Evolutionary conservation across 2,329 filamentous ascomycete genomes (phyloP).

Genomic region (Fusarium nematophilum): DNA sequence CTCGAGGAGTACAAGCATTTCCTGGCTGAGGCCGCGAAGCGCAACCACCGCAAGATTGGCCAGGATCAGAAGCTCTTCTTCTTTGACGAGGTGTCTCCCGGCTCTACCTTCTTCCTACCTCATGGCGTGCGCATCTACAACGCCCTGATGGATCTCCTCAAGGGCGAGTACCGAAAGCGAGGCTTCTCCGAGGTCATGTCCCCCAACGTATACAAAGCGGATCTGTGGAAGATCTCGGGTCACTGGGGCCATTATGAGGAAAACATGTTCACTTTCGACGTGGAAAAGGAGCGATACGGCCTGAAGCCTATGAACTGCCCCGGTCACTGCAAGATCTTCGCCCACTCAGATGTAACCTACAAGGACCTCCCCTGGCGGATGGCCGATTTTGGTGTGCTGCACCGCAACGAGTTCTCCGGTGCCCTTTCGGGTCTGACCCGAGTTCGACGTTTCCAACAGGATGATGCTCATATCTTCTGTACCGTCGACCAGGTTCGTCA

Average conservation of each 20-base stretch:
- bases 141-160: constrained; percentile 82
- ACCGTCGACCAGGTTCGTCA: constrained; percentile 51
- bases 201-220: constrained; percentile 93
- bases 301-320: constrained; percentile 99
- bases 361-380: constrained; percentile 87
- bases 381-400: constrained; percentile 94
- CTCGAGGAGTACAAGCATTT: constrained; percentile 95
- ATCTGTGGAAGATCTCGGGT: constrained; percentile 93
- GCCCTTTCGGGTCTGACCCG: constrained; percentile 91
- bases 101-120: constrained; percentile 90
- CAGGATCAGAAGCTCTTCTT: constrained; percentile 98
- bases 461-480: constrained; percentile 97
- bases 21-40: constrained; percentile 96
- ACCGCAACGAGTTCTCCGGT: constrained; percentile 94
- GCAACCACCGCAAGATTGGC: constrained; percentile 93
- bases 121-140: constrained; percentile 96
- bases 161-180: constrained; percentile 90
- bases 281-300: constrained; percentile 79
- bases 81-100: constrained; percentile 94
- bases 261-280: constrained; percentile 83
- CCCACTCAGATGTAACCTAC: constrained; percentile 85
- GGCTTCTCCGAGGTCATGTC: constrained; percentile 96
- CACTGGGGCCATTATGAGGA: constrained; percentile 91
- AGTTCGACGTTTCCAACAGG: constrained; percentile 94
- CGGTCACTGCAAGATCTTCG: constrained; percentile 90